phyloP scores from a whole-genome alignment of 192 early-diverging fungal species.

The Funneliformis mosseae region DNA sequence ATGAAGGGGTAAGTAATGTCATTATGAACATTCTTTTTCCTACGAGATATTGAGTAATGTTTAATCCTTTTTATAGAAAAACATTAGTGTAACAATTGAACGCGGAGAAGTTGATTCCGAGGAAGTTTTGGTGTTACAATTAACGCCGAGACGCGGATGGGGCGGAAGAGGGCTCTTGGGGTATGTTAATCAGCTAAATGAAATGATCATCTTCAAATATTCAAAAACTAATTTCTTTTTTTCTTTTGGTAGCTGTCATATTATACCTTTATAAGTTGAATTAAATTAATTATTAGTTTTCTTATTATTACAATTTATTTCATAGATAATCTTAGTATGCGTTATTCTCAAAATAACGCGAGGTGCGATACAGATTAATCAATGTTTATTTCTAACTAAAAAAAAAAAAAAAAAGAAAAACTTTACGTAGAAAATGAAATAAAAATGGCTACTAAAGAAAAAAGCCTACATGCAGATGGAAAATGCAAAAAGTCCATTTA shows the following conservation, averaged over 20 bases:
- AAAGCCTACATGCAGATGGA: background rate
- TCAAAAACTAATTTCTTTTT: background rate
- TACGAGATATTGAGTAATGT: background rate
- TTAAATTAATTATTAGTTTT: background rate
- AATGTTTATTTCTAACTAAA: too few species aligned
- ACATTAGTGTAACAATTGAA: conserved; percentile 43
- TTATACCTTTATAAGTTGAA: background rate
- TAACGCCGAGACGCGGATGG: conserved; percentile 54
- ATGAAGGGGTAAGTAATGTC: conserved; percentile 40
- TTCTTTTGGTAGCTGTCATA: background rate
- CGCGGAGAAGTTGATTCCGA: conserved; percentile 26
- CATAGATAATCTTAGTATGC: too few species aligned
- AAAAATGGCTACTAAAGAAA: background rate
- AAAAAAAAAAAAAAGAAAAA: too few species aligned
- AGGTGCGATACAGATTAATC: too few species aligned
- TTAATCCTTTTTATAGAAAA: conserved; percentile 33
- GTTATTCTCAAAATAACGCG: too few species aligned
- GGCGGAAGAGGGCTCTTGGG: conserved; percentile 56
- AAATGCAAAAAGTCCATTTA: background rate
- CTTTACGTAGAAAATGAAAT: background rate
- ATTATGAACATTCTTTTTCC: background rate
- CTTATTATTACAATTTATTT: background rate
- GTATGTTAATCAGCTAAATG: conserved; percentile 28
- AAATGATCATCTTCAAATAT: background rate
- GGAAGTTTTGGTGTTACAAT: conserved; percentile 35